Conservation (phyloP, 225 moss, liverwort and hornwort genomes). For the Neckera pumila region DNA sequence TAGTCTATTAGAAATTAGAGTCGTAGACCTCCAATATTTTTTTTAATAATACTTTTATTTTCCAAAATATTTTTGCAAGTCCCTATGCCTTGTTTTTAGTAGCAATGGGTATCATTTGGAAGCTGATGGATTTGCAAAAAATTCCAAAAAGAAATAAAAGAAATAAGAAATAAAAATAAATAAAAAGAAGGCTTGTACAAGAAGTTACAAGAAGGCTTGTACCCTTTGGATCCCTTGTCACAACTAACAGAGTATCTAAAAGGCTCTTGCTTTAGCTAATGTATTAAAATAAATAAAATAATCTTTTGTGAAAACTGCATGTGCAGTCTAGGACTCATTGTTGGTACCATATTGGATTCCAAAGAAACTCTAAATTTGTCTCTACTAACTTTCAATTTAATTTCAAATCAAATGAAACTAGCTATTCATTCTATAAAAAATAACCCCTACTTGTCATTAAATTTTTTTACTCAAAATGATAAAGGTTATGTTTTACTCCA, state of each 20-base stretch:
- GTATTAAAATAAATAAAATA: too few relatives aligned
- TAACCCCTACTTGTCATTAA: neutral
- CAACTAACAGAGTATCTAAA: accelerated
- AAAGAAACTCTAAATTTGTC: neutral
- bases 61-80: too few relatives aligned
- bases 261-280: neutral
- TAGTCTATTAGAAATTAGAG: neutral
- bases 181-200: too few relatives aligned
- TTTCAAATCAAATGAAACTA: neutral
- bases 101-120: too few relatives aligned
- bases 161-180: too few relatives aligned
- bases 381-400: too few relatives aligned
- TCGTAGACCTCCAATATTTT: neutral
- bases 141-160: too few relatives aligned
- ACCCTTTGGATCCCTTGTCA: too few relatives aligned
- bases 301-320: neutral
- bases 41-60: too few relatives aligned
- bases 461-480: neutral
- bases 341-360: too few relatives aligned
- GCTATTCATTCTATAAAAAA: neutral
- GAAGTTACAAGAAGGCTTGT: too few relatives aligned
- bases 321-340: accelerated
- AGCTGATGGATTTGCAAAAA: accelerated
- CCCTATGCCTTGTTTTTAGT: too few relatives aligned
- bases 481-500: neutral